These are phyloP conservation scores for Phytopythium litorale DNA, from an alignment of 352 stramenopile genomes.

Conservation along the genomic window DNA sequence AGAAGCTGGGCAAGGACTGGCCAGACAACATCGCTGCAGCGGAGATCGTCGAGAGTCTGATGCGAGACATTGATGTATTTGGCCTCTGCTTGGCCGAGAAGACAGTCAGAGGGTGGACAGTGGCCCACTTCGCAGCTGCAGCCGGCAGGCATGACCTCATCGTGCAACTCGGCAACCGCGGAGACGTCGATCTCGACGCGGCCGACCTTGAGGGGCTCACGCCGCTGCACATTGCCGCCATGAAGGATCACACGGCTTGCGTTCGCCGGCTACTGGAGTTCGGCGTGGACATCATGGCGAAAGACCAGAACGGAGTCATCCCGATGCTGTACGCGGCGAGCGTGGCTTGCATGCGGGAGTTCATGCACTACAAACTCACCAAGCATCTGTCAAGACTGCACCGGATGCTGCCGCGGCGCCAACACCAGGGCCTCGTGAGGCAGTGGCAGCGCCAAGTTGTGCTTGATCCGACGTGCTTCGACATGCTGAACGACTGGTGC, in stretches of 20 bases:
- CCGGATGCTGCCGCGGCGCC: slow-evolving; percentile 40
- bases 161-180: slow-evolving; percentile 22
- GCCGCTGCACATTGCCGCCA: slow-evolving; percentile 56
- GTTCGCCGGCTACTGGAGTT: slow-evolving; percentile 36
- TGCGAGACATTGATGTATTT: slow-evolving; percentile 62
- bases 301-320: slow-evolving; percentile 47
- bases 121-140: slow-evolving; percentile 46
- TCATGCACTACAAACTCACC: slow-evolving; percentile 56
- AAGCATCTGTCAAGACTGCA: slow-evolving; percentile 53
- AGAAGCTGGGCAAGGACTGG: neutral
- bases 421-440: slow-evolving; percentile 38
- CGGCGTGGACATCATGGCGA: slow-evolving; percentile 32
- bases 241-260: slow-evolving; percentile 19
- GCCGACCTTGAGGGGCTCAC: slow-evolving; percentile 41
- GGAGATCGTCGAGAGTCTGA: slow-evolving; percentile 10
- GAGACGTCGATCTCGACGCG: slow-evolving; percentile 34
- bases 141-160: slow-evolving; percentile 53
- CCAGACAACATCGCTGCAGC: neutral
- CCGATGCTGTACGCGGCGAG: slow-evolving; percentile 35
- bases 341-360: slow-evolving; percentile 28
- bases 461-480: slow-evolving; percentile 38
- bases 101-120: slow-evolving; percentile 37
- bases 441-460: slow-evolving; percentile 42
- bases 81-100: slow-evolving; percentile 40
- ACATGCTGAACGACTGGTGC: slow-evolving; percentile 76